Conservation (phyloP, 441 rosid genomes). For the Monsonia emarginata region DNA sequence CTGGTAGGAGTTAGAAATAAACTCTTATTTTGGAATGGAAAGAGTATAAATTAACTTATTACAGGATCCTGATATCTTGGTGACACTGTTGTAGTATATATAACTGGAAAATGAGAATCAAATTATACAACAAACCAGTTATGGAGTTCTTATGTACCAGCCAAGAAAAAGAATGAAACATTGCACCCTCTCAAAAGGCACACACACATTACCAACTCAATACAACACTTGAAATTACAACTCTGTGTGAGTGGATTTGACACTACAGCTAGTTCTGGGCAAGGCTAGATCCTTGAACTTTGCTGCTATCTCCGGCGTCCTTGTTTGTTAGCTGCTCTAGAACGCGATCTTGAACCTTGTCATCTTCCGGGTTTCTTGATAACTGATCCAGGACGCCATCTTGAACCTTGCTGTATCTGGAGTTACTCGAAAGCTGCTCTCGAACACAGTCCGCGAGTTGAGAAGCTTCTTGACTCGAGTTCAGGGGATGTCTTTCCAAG, state of each 20-base stretch:
- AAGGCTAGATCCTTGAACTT: background rate
- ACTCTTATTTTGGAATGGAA: too few species aligned
- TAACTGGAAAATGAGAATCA: background rate
- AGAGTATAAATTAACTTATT: too few species aligned
- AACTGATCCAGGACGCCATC: slow-evolving; percentile 11
- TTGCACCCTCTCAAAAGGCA: background rate
- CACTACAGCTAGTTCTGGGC: background rate
- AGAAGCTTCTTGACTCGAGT: slow-evolving; percentile 47
- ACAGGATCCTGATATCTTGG: too few species aligned
- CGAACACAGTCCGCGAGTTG: slow-evolving; percentile 43
- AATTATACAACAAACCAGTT: background rate
- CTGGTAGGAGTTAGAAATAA: too few species aligned
- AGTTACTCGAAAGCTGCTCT: slow-evolving; percentile 33
- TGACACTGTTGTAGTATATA: too few species aligned
- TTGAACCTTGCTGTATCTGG: slow-evolving; percentile 40
- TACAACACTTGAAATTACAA: background rate
- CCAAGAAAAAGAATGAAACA: background rate
- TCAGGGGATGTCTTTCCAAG: slow-evolving; percentile 40
- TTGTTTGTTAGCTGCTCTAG: too few species aligned
- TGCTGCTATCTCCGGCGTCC: too few species aligned
- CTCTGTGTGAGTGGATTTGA: background rate
- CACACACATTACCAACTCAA: background rate
- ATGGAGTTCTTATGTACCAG: background rate
- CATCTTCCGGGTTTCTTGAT: background rate
- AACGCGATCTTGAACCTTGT: background rate